Conservation (phyloP, 768 basidiomycete genomes). For the Termitomyces sp. region DNA sequence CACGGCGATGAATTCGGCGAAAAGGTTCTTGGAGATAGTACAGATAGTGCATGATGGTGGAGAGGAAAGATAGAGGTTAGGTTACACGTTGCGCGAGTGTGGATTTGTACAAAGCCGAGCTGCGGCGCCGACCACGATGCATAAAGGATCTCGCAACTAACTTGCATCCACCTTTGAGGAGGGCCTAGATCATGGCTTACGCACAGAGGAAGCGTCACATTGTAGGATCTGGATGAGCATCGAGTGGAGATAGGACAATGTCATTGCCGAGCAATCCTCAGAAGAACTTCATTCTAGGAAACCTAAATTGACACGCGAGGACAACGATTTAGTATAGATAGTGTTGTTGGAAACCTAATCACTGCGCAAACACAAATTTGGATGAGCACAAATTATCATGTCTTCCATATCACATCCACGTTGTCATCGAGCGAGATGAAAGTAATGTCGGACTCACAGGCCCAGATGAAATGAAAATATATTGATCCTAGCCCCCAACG, state of each 20-base stretch:
- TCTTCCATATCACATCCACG: background rate
- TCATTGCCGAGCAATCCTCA: background rate
- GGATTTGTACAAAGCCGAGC: constrained; percentile 3
- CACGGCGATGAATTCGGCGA: constrained; percentile 28
- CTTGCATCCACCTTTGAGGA: background rate
- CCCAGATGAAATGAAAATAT: background rate
- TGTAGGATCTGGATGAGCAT: background rate
- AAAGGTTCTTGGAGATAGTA: constrained; percentile 36
- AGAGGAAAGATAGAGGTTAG: constrained; percentile 1
- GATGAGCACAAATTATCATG: background rate
- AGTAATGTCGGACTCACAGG: background rate
- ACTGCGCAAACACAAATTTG: background rate
- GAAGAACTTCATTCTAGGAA: background rate
- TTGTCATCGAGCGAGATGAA: background rate
- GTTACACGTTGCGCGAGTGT: constrained; percentile 9
- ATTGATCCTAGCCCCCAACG: too few species aligned
- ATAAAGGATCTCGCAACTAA: background rate
- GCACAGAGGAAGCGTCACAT: background rate
- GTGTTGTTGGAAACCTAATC: background rate
- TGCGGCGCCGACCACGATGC: constrained; percentile 10
- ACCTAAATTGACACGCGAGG: background rate
- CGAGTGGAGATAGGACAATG: background rate
- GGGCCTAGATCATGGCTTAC: background rate
- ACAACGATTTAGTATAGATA: background rate
- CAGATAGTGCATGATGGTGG: constrained; percentile 34